Percentiles rank a stretch among this genome's conserved stretches.
phyloP scores from a whole-genome alignment of 2,329 filamentous ascomycete genomes.

The Biscogniauxia marginata region DNA sequence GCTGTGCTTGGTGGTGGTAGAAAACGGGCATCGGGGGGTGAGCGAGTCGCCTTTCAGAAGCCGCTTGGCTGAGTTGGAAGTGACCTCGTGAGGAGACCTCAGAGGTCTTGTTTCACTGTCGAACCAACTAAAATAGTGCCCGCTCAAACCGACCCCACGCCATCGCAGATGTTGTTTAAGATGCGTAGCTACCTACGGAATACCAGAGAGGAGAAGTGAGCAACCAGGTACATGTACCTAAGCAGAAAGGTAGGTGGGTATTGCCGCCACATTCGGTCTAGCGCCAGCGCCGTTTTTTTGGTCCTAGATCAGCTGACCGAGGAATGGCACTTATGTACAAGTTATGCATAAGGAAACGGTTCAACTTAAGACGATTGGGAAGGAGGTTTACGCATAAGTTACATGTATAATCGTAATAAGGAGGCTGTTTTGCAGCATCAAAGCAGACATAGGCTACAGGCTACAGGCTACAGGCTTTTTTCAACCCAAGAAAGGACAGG shows the following conservation, averaged over 20 bases:
- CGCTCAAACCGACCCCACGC: slow-evolving; percentile 18
- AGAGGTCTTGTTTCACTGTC: slow-evolving; percentile 5
- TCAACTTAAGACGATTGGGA: too few species aligned
- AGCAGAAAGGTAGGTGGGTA: too few species aligned
- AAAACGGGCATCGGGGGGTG: background rate
- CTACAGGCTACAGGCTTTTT: too few species aligned
- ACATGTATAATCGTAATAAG: too few species aligned
- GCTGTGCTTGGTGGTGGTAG: background rate
- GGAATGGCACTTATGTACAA: too few species aligned
- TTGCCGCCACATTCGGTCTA: background rate
- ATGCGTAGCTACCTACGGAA: background rate
- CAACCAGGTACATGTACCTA: background rate
- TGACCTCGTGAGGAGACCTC: background rate
- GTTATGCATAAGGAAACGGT: too few species aligned
- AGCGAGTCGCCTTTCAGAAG: background rate
- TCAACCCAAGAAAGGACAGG: too few species aligned
- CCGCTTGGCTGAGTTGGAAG: background rate
- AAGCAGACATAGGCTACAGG: too few species aligned
- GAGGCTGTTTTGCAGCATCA: too few species aligned
- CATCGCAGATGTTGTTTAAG: background rate
- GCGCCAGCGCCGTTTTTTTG: too few species aligned
- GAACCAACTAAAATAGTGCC: slow-evolving; percentile 17
- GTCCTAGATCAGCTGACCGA: too few species aligned
- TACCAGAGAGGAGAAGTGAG: background rate
- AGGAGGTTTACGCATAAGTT: too few species aligned